Base-by-base conservation (phyloP, 768 basidiomycete genomes). In the Favolaschia claudopus region DNA sequence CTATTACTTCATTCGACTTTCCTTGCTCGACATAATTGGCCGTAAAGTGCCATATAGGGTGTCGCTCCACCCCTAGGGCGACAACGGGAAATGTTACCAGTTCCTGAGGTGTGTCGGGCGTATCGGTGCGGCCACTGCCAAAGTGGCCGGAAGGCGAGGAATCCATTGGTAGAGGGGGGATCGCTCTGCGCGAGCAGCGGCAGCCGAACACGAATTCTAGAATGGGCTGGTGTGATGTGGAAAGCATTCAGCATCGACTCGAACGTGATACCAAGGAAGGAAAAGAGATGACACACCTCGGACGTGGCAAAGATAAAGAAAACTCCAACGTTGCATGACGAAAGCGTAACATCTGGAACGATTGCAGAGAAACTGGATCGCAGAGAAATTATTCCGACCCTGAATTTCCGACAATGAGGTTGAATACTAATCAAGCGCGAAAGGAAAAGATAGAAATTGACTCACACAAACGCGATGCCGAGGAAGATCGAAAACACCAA, bases 231-330 rank as follows among this genome's bases (percentile, higher is more conserved):
- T 15, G 17, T 20, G 37, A 7, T 25, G 31, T 3, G 13, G 6
- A n/a, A 38, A n/a, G n/a, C n/a, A n/a, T n/a, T 27, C 15, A 44
- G 15, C 13, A 7, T 29, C 15, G 31, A 25, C 42, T 5, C 24
- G 17, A 20, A 17, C 20, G 7, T 8, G 7, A 15, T 36, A 14
- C 5, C 3, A 4, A 20, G 19, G 19, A 13, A 4, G 37, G 32
- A 25, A 27, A 19, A 37, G 4, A 4, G 20, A 15, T 32, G 25
- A 29, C 39, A 9, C n/a, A 58, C 62, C 43, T 39, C 49, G 33
- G 56, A 38, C 3, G 62, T 55, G 6, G 47, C 43, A 38, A 63
- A 63, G 8, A 59, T 63, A 43, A 63, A 63, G 38, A 63, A 63
- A 15, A 40, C 52, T 2, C 46, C 62, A 27, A 58, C 56, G 12